These are phyloP conservation scores for Solioccasus polychromus DNA, from an alignment of 768 basidiomycete species.

Conservation along the genomic window DNA sequence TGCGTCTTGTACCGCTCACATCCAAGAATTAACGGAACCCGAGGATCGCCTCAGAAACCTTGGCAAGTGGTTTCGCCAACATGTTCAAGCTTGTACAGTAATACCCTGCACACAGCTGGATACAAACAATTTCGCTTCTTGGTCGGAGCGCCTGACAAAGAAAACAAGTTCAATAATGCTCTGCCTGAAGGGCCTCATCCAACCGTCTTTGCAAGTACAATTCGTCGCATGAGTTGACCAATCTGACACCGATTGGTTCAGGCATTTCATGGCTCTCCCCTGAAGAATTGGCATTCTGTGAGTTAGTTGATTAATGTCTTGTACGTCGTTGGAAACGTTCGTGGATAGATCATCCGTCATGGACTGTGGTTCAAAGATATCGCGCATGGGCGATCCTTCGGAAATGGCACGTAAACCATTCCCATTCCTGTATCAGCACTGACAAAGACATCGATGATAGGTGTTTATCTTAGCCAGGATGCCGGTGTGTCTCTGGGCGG, in stretches of 20 bases:
- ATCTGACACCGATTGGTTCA: conserved; percentile 19
- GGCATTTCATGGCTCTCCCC: conserved; percentile 69
- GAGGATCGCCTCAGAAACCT: conserved; percentile 56
- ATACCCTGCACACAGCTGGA: no score
- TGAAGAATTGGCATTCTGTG: conserved; percentile 72
- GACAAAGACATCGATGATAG: conserved; percentile 32
- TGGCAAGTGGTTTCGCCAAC: conserved; percentile 36
- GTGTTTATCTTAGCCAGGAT: conserved; percentile 69
- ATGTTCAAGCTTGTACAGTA: no score
- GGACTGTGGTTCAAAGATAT: conserved; percentile 62
- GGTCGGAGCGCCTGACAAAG: conserved; percentile 69
- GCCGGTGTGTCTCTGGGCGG: conserved; percentile 43
- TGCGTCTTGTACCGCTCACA: conserved; percentile 68
- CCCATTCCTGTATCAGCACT: no score
- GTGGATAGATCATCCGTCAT: conserved; percentile 60
- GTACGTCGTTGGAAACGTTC: no score
- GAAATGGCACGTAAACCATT: conserved; percentile 58
- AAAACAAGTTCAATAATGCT: conserved; percentile 57
- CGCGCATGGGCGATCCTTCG: conserved; percentile 59
- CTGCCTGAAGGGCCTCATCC: conserved; percentile 38
- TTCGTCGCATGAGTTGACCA: neutral
- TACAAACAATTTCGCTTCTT: conserved; percentile 66
- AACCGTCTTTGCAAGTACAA: conserved; percentile 8
- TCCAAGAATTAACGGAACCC: conserved; percentile 56
- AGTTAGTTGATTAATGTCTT: no score